These are phyloP conservation scores for Magnusiomyces clavatus DNA, from an alignment of 1,139 yeast genomes.

Conservation along the genomic window DNA sequence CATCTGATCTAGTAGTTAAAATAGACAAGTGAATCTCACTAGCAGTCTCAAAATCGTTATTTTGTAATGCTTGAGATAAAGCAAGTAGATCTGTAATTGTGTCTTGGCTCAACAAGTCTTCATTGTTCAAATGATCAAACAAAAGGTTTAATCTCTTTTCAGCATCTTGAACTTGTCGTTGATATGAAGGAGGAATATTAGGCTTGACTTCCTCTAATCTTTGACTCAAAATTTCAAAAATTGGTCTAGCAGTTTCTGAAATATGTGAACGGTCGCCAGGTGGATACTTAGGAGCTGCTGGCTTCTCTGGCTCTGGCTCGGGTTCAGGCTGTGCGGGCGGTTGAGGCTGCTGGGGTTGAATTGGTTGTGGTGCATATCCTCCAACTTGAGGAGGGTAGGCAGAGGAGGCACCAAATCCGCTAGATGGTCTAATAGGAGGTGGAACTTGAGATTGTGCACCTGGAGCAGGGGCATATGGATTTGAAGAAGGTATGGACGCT, in stretches of 20 bases:
- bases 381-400: conserved; percentile 16
- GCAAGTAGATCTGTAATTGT: conserved; percentile 48
- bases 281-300: conserved; percentile 40
- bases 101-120: conserved; percentile 53
- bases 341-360: conserved; percentile 17
- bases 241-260: conserved; percentile 49
- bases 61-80: conserved; percentile 45
- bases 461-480: conserved; percentile 18
- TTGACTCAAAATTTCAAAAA: conserved; percentile 46
- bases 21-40: conserved; percentile 44
- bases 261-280: conserved; percentile 69
- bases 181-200: conserved; percentile 63
- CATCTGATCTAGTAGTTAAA: conserved; percentile 58
- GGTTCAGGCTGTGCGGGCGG: conserved; percentile 19
- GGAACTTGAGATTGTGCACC: conserved; percentile 12
- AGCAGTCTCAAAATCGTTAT: conserved; percentile 55
- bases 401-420: conserved; percentile 27
- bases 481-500: conserved; percentile 18
- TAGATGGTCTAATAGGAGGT: conserved; percentile 13
- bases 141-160: conserved; percentile 72
- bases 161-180: conserved; percentile 71
- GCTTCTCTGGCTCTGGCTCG: conserved; percentile 24
- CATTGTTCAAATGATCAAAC: conserved; percentile 73
- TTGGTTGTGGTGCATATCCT: conserved; percentile 18
- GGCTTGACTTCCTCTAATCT: conserved; percentile 57